phyloP scores from a whole-genome alignment of 441 rosid species.

The Euphorbia corollata region DNA sequence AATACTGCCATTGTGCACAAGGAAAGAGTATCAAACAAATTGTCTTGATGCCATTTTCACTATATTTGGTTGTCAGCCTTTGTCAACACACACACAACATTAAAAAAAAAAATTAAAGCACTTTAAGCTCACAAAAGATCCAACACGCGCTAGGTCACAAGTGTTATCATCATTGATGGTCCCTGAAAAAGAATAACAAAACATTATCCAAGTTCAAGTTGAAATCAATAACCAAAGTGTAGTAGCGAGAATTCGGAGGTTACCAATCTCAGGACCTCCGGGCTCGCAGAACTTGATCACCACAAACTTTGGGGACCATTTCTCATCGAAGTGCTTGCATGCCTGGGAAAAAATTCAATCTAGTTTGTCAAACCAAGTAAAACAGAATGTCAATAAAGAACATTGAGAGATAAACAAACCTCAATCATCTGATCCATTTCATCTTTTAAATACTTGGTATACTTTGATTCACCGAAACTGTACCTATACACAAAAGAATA shows the following conservation, averaged over 20 bases:
- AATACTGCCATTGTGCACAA: too few relatives aligned
- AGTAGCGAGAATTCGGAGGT: too few relatives aligned
- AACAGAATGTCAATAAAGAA: too few relatives aligned
- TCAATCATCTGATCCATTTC: conserved; percentile 69
- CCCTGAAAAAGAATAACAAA: conserved; percentile 51
- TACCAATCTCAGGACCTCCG: conserved; percentile 46
- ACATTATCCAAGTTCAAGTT: too few relatives aligned
- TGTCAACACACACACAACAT: too few relatives aligned
- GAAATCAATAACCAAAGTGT: too few relatives aligned
- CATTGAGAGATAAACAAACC: conserved; percentile 27
- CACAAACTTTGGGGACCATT: conserved; percentile 51
- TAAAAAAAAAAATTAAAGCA: too few relatives aligned
- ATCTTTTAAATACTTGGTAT: conserved; percentile 60
- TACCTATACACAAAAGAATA: conserved; percentile 32
- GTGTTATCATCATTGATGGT: conserved; percentile 60
- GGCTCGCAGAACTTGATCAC: conserved; percentile 46
- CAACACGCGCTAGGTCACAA: conserved; percentile 86
- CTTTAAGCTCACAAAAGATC: conserved; percentile 84
- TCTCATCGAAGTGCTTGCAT: conserved; percentile 54
- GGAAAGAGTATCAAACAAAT: too few relatives aligned
- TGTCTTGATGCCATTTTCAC: too few relatives aligned
- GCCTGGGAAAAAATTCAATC: conserved; percentile 30
- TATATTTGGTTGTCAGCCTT: too few relatives aligned
- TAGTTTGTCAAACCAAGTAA: neutral
- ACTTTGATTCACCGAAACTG: conserved; percentile 82